Evolutionary conservation across 1,284 basidiomycete species (phyloP).

Genomic region (Volvariella surrecta): DNA sequence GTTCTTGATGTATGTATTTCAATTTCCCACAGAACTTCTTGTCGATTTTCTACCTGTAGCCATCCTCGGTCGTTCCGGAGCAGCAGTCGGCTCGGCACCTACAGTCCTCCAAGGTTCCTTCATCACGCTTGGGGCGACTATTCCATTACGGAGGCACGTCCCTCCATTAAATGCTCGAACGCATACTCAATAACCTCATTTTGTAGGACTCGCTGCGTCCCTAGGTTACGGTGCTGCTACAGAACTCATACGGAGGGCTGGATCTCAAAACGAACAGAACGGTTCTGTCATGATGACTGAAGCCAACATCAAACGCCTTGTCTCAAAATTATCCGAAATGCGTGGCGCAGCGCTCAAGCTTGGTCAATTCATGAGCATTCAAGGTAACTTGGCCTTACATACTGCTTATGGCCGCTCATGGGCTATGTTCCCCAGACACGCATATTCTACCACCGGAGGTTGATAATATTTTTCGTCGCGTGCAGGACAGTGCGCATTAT

Average conservation of each 20-base stretch:
- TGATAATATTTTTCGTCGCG: conserved; percentile 82
- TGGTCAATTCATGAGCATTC: conserved; percentile 96
- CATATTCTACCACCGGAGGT: conserved; percentile 85
- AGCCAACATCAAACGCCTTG: conserved; percentile 83
- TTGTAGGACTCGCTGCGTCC: conserved; percentile 65
- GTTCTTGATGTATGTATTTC: too few species aligned
- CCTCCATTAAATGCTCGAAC: not conserved
- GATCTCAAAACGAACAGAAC: conserved; percentile 23
- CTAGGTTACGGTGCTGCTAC: conserved; percentile 66
- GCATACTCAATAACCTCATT: not conserved
- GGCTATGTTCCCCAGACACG: conserved; percentile 47
- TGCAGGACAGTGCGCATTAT: conserved; percentile 95
- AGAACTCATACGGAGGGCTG: conserved; percentile 42
- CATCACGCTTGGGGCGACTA: conserved; percentile 77
- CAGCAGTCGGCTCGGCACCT: conserved; percentile 34
- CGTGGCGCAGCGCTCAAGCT: conserved; percentile 94
- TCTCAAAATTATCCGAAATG: conserved; percentile 91
- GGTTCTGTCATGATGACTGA: conserved; percentile 78
- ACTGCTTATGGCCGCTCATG: not conserved
- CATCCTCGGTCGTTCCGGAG: too few species aligned
- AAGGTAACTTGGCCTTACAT: conserved; percentile 45
- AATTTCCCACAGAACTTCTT: too few species aligned
- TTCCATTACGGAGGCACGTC: conserved; percentile 86
- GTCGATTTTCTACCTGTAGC: too few species aligned
- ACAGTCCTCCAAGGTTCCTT: conserved; percentile 78